phyloP scores from a whole-genome alignment of 2,329 filamentous ascomycete species.

The Diaporthe capsici region DNA sequence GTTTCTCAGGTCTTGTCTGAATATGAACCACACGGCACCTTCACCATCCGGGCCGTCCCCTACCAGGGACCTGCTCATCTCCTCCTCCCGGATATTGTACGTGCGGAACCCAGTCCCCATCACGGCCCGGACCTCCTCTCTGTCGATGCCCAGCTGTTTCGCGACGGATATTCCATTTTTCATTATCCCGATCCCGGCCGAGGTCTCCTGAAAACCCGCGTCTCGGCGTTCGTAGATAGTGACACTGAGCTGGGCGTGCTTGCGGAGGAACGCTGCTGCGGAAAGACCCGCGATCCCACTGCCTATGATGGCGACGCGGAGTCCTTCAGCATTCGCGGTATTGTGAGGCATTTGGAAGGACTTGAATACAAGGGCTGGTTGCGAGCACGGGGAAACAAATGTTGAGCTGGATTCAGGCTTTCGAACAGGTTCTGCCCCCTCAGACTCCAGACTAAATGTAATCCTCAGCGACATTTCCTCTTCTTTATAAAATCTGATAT shows the following conservation, averaged over 20 bases:
- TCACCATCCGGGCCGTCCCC: slow-evolving; percentile 10
- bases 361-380: not conserved
- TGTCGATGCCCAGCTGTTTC: not conserved
- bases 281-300: slow-evolving; percentile 4
- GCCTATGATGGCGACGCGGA: slow-evolving; percentile 17
- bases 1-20: slow-evolving; percentile 14
- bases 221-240: slow-evolving; percentile 5
- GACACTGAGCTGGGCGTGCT: not conserved
- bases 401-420: not conserved
- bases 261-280: slow-evolving; percentile 4
- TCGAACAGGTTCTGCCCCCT: not conserved
- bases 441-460: not conserved
- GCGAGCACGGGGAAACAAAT: not conserved
- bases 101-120: not conserved
- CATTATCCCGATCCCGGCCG: not conserved
- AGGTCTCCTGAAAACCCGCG: not conserved
- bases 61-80: not conserved
- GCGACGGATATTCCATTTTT: not conserved
- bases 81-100: not conserved
- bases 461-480: not conserved
- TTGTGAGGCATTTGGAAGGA: not conserved
- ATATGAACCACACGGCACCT: not conserved
- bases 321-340: not conserved
- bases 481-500: not conserved
- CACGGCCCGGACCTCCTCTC: not conserved